Conservation (phyloP, 495 filamentous ascomycete species). For the Lasiosphaeriaceae sp. region DNA sequence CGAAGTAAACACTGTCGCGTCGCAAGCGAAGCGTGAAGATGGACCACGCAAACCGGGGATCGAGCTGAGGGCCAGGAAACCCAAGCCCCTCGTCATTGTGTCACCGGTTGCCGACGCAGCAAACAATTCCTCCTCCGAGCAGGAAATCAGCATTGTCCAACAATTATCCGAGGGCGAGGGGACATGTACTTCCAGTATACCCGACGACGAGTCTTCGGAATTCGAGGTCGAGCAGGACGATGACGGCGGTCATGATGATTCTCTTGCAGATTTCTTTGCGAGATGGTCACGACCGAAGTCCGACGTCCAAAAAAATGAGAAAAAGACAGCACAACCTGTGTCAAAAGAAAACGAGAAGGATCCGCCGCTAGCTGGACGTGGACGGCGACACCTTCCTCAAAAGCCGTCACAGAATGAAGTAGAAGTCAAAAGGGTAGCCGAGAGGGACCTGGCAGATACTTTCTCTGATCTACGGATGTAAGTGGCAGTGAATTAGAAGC, state of each 20-base stretch:
- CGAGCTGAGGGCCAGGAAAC: constrained; percentile 19
- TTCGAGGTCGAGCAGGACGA: constrained; percentile 15
- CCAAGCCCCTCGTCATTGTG: constrained; percentile 15
- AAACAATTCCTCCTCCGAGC: constrained; percentile 17
- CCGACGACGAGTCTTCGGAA: constrained; percentile 11
- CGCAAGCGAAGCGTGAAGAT: not conserved
- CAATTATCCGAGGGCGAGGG: constrained; percentile 21
- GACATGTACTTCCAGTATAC: constrained; percentile 11
- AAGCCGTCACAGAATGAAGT: not conserved
- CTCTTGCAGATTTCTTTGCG: constrained; percentile 2
- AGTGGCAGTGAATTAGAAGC: too few species aligned
- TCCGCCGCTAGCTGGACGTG: not conserved
- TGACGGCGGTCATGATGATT: constrained; percentile 4
- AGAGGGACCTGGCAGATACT: constrained; percentile 19
- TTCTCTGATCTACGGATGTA: constrained; percentile 23
- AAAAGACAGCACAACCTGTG: not conserved
- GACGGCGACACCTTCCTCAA: not conserved
- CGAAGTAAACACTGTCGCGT: not conserved
- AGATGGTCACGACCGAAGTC: constrained; percentile 6
- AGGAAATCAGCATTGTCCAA: constrained; percentile 19
- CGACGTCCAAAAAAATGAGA: not conserved
- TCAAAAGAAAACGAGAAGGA: not conserved
- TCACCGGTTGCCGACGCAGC: constrained; percentile 7
- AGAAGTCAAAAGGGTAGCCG: not conserved
- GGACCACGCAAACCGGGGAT: constrained; percentile 8